Base-by-base conservation (phyloP, 2,329 filamentous ascomycete genomes). In the Teratosphaeria epicoccoides region DNA sequence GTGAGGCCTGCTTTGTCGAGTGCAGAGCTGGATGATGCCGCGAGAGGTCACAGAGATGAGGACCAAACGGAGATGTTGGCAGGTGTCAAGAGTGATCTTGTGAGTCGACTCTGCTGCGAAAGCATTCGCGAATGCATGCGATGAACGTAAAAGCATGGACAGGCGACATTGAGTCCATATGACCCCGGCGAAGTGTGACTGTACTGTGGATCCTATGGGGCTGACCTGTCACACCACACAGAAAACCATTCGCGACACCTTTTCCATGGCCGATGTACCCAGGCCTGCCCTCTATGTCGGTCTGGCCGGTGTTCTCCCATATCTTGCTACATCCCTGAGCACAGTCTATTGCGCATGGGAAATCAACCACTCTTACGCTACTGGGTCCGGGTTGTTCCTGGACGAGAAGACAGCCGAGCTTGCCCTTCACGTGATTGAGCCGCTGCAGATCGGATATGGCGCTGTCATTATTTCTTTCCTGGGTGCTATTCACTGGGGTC, bases 391-490 rank as follows among this genome's bases (percentile, higher is more conserved):
- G 24, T 73, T 85, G 48, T 65, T 89, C 43, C 78, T 93, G 64
- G 80, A 74, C 57, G 82, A 82, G 47, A 80, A 88, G 47, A 84
- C 80, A 2, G 89, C 89, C 2, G 80, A 83, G 55, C 72, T 85
- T 23, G 74, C 88, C 51, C 77, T 96, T 9, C 78, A 84, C 58
- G 68, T 88, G 14, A 75, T 95, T 25, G 89, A 95, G 71, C 89
- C 89, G 11, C 72, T 96, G 49, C 91, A 96, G 70, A 79, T 96
- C 50, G 90, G 88, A 53, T 95, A 94, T 62, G 90, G 91, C 51
- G 91, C 90, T 46, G 82, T 94, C 52, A 93, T 95, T 62, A 86
- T 95, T 61, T 95, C 89, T 24, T 96, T 95, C 76, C 80, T 96
- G 1, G 91, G 91, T 44, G 90, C 90, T 28, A 83, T 95, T 63